Percentiles rank a stretch among this genome's conserved stretches.
Conservation (phyloP, 768 basidiomycete genomes). For the Boletus pseudo-olivaceus region DNA sequence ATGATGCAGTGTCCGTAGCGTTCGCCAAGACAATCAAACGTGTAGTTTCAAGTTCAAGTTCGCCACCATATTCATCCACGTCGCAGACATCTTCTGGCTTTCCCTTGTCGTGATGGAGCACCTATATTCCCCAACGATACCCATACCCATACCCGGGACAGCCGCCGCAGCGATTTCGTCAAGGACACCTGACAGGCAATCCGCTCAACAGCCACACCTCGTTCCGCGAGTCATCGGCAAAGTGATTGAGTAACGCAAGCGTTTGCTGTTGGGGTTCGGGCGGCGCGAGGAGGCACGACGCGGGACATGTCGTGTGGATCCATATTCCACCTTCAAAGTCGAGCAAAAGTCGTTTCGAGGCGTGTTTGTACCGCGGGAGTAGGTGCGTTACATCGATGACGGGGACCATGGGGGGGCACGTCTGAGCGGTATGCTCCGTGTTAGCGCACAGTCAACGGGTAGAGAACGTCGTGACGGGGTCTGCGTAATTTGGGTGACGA, state of each 20-base stretch:
- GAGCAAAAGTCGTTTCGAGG: slow-evolving; percentile 60
- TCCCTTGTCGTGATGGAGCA: slow-evolving; percentile 69
- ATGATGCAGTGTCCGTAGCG: slow-evolving; percentile 81
- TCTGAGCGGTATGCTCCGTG: slow-evolving; percentile 52
- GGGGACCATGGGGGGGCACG: slow-evolving; percentile 33
- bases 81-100: slow-evolving; percentile 29
- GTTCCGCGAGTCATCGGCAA: slow-evolving; percentile 63
- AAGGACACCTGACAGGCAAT: slow-evolving; percentile 58
- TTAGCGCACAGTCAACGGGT: slow-evolving; percentile 69
- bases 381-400: slow-evolving; percentile 46
- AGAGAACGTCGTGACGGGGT: slow-evolving; percentile 79
- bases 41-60: slow-evolving; percentile 83
- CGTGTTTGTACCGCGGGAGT: slow-evolving; percentile 66
- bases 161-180: slow-evolving; percentile 57
- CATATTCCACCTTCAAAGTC: slow-evolving; percentile 82
- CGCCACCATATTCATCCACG: slow-evolving; percentile 78
- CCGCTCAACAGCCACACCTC: slow-evolving; percentile 85
- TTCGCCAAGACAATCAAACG: slow-evolving; percentile 84
- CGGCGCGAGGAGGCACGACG: slow-evolving; percentile 38
- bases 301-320: slow-evolving; percentile 55
- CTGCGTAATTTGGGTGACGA: slow-evolving; percentile 83
- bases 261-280: slow-evolving; percentile 38
- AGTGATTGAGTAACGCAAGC: slow-evolving; percentile 49
- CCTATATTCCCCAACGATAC: slow-evolving; percentile 87
- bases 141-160: slow-evolving; percentile 53